Percentiles rank a stretch among this genome's conserved stretches.
phyloP scores from a whole-genome alignment of 2,329 filamentous ascomycete genomes.

The Bipolaris zeicola region DNA sequence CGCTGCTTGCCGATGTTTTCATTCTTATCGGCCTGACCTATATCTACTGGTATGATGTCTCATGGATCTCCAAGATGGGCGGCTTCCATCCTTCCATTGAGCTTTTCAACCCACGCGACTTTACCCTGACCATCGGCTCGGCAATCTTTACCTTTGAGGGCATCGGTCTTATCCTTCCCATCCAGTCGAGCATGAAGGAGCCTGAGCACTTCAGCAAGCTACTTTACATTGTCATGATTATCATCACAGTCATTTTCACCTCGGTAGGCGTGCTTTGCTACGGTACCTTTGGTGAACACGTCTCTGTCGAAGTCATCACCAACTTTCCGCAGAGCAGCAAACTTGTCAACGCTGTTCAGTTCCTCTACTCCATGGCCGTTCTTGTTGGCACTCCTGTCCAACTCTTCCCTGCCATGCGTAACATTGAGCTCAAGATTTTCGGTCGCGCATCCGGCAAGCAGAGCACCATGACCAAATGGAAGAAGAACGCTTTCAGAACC shows the following conservation, averaged over 20 bases:
- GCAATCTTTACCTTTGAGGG: constrained; percentile 81
- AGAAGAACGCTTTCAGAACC: constrained; percentile 72
- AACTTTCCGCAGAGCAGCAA: constrained; percentile 74
- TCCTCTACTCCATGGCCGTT: constrained; percentile 74
- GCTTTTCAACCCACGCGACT: constrained; percentile 71
- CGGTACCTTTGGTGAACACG: constrained; percentile 71
- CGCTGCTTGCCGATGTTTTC: constrained; percentile 72
- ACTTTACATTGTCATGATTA: constrained; percentile 70
- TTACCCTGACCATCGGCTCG: constrained; percentile 73
- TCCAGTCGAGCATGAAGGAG: constrained; percentile 75
- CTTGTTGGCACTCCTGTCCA: constrained; percentile 76
- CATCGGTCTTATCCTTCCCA: constrained; percentile 76
- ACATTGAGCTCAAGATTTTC: constrained; percentile 71
- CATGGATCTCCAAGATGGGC: constrained; percentile 56
- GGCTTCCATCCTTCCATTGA: constrained; percentile 67
- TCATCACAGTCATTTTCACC: constrained; percentile 75
- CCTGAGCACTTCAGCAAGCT: constrained; percentile 70
- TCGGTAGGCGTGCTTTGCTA: constrained; percentile 76
- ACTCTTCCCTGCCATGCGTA: constrained; percentile 74
- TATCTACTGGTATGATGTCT: constrained; percentile 74
- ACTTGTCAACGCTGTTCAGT: constrained; percentile 77
- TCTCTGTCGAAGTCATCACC: constrained; percentile 75
- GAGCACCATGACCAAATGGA: constrained; percentile 70
- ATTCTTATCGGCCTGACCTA: constrained; percentile 73
- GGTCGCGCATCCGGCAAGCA: constrained; percentile 70